These are phyloP conservation scores for Camellia japonica DNA, from an alignment of 148 eudicot genomes.

Conservation along the genomic window DNA sequence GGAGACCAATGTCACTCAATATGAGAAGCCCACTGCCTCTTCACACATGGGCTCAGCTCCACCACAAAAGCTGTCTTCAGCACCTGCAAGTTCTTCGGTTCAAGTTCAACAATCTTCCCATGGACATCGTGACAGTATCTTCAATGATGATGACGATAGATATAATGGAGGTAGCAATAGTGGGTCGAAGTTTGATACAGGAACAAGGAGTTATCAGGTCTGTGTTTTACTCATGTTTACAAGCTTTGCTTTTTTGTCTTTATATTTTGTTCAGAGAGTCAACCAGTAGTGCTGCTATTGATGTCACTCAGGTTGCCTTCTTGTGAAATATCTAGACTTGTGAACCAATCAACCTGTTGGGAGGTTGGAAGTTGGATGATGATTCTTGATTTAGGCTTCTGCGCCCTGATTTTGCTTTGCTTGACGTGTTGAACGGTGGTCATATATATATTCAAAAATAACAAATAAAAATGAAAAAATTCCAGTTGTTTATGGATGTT, in stretches of 20 bases:
- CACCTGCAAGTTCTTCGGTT: constrained; percentile 52
- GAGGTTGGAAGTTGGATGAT: background rate
- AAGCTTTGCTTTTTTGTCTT: background rate
- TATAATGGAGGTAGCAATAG: constrained; percentile 35
- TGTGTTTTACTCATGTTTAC: background rate
- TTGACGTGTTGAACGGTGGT: background rate
- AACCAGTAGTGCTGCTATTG: background rate
- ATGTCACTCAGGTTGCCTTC: no score
- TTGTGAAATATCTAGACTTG: background rate
- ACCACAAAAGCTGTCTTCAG: constrained; percentile 28
- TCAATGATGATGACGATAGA: constrained; percentile 45
- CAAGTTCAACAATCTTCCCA: constrained; percentile 57
- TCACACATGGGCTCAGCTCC: constrained; percentile 26
- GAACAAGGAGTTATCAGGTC: constrained; percentile 56
- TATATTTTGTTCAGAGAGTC: background rate
- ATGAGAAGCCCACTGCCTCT: constrained; percentile 72
- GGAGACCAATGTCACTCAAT: constrained; percentile 91
- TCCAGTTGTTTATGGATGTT: no score
- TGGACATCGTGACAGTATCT: constrained; percentile 30
- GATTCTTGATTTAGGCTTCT: background rate
- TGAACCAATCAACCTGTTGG: background rate
- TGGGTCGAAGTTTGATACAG: constrained; percentile 29
- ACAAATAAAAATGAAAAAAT: no score
- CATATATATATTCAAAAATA: background rate
- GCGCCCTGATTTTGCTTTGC: background rate